Evolutionary conservation across 2,329 filamentous ascomycete species (phyloP).

Genomic region (Xylariaceae sp.): DNA sequence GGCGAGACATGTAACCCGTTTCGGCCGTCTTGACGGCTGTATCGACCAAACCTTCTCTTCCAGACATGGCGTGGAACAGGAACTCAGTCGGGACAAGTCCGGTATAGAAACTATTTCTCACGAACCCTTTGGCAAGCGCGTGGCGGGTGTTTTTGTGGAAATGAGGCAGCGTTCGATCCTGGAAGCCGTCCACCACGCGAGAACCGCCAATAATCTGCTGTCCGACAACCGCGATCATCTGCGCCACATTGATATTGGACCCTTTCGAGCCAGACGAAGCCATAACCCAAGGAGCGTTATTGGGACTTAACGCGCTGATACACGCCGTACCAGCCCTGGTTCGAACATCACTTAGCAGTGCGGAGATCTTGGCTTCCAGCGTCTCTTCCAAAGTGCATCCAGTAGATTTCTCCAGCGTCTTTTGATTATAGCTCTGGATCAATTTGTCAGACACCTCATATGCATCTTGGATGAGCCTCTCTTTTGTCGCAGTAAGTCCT

Average conservation of each 20-base stretch:
- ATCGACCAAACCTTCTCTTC: slow-evolving; percentile 96
- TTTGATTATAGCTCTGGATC: slow-evolving; percentile 74
- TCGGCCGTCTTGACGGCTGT: slow-evolving; percentile 98
- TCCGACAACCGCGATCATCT: slow-evolving; percentile 96
- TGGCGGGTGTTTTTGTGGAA: slow-evolving; percentile 91
- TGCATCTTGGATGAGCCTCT: slow-evolving; percentile 69
- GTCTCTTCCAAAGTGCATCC: slow-evolving; percentile 91
- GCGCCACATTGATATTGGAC: slow-evolving; percentile 95
- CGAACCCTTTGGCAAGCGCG: slow-evolving; percentile 94
- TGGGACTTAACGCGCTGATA: slow-evolving; percentile 81
- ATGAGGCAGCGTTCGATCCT: slow-evolving; percentile 89
- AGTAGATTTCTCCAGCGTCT: slow-evolving; percentile 78
- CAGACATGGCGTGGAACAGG: slow-evolving; percentile 96
- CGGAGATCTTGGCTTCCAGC: slow-evolving; percentile 84
- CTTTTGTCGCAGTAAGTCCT: slow-evolving; percentile 67
- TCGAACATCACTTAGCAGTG: slow-evolving; percentile 87
- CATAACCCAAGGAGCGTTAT: slow-evolving; percentile 94
- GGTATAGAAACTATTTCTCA: slow-evolving; percentile 94
- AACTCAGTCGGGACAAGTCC: slow-evolving; percentile 89
- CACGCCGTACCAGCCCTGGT: slow-evolving; percentile 87
- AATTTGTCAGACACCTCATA: slow-evolving; percentile 80
- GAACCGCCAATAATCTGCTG: slow-evolving; percentile 95
- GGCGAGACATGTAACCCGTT: slow-evolving; percentile 97
- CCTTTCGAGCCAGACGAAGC: slow-evolving; percentile 96
- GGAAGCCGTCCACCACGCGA: slow-evolving; percentile 93